phyloP scores from a whole-genome alignment of 495 filamentous ascomycete species.

The Aspergillus taichungensis region DNA sequence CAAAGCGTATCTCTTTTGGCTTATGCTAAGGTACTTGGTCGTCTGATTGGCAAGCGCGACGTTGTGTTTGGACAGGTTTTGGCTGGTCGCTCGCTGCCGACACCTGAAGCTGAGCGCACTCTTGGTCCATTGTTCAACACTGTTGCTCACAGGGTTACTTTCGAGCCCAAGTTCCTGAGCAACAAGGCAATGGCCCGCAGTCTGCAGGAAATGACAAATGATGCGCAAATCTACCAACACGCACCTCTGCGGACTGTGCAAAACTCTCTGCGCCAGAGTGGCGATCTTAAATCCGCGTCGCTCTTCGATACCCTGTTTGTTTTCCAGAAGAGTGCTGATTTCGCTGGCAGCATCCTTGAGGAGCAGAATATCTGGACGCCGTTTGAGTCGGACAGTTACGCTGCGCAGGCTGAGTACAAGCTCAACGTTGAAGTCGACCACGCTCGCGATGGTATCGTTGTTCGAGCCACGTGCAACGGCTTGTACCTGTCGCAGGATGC shows the following conservation, averaged over 20 bases:
- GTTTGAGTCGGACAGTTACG: constrained; percentile 53
- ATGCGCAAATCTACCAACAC: constrained; percentile 47
- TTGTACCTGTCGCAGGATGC: constrained; percentile 19
- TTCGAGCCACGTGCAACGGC: constrained; percentile 12
- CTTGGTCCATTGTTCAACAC: constrained; percentile 92
- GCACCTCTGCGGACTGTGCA: constrained; percentile 30
- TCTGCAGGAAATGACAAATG: constrained; percentile 55
- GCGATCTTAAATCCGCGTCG: constrained; percentile 13
- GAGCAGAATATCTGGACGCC: constrained; percentile 44
- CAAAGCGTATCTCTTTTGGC: constrained; percentile 68
- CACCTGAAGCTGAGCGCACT: constrained; percentile 55
- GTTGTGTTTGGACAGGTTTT: constrained; percentile 69
- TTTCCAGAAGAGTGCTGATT: constrained; percentile 51
- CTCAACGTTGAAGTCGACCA: constrained; percentile 20
- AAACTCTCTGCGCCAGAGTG: constrained; percentile 17
- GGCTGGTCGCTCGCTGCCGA: constrained; percentile 53
- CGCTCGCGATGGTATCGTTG: constrained; percentile 27
- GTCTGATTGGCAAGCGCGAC: constrained; percentile 54
- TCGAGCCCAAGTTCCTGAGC: constrained; percentile 27
- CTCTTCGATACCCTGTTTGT: constrained; percentile 83
- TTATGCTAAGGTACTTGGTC: constrained; percentile 53
- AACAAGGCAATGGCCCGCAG: constrained; percentile 42
- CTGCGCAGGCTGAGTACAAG: constrained; percentile 54
- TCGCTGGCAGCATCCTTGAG: constrained; percentile 8
- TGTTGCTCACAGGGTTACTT: constrained; percentile 46